Base-by-base conservation (phyloP, 768 basidiomycete genomes). In the Tubosaeta sp. region DNA sequence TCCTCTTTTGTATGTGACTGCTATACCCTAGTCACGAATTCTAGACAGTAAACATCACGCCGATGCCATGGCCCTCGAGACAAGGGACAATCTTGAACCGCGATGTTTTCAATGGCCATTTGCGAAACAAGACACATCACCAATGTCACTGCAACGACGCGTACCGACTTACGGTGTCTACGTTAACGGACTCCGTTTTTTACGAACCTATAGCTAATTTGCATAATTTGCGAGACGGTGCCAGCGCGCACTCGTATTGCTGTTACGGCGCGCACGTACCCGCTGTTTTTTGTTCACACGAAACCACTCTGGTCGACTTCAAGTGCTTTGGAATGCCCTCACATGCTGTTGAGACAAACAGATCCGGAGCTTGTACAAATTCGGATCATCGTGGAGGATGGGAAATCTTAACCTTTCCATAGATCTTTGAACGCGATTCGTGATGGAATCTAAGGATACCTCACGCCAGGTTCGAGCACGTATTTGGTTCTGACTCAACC, bases 401-500 rank as follows among this genome's bases (percentile, higher is more conserved):
- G n/a, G n/a, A 24, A 42, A 27, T 27, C 42, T 29, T n/a, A n/a
- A 18, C 42, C 3, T 6, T 29, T 43, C 25, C 25, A 11, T 24
- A 14, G 11, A 22, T 24, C 39, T 14, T 16, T 16, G 39, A 25
- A 41, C 39, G 4, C 24, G 39, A 16, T 24, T 14, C 12, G 36
- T 21, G 21, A 34, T 31, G 21, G 39, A 34, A 16, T 34, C 34
- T 34, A 11, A 27, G 27, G 27, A 9, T 27, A 6, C 9, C 27
- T 27, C 18, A 13, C 18, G 6, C 47, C 51, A 55, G 31, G 45
- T 56, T 39, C 13, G 8, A 35, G 16, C 34, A 8, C 19, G 27
- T 39, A 44, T 52, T 49, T 36, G 16, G 21, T 44, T 42, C 47
- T 18, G 36, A 46, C 44, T 52, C 46, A 55, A 63, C 60, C 24